A percentile compares a stretch with the other conserved stretches of the same genome.
Evolutionary conservation across 2,329 filamentous ascomycete species (phyloP).

Genomic region (Proliferodiscus dingleyae): DNA sequence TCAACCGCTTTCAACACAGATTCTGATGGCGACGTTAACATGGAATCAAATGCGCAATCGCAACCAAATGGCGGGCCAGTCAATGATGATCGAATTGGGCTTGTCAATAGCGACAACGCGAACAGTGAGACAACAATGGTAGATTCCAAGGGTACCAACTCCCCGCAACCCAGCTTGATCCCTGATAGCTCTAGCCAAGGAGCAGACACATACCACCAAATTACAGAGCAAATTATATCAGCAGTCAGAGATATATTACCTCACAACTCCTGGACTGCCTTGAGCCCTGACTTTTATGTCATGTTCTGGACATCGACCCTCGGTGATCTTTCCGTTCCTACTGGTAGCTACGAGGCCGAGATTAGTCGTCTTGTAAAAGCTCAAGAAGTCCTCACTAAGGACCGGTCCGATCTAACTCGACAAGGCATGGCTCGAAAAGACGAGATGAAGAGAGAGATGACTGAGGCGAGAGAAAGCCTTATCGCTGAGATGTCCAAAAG

Average conservation of each 20-base stretch:
- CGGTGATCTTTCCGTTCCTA: slow-evolving; percentile 73
- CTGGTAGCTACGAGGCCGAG: slow-evolving; percentile 73
- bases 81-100: slow-evolving; percentile 3
- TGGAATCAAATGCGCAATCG: slow-evolving; percentile 18
- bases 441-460: slow-evolving; percentile 63
- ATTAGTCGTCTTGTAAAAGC: slow-evolving; percentile 63
- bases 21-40: slow-evolving; percentile 51
- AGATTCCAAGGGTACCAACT: slow-evolving; percentile 28
- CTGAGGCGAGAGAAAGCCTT: slow-evolving; percentile 64
- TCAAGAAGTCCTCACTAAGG: slow-evolving; percentile 60
- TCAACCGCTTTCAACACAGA: slow-evolving; percentile 33
- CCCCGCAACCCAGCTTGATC: slow-evolving; percentile 16
- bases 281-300: slow-evolving; percentile 78
- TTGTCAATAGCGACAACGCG: no score
- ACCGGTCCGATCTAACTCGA: slow-evolving; percentile 68
- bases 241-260: slow-evolving; percentile 59
- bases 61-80: slow-evolving; percentile 14
- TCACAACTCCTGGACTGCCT: slow-evolving; percentile 58
- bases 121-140: slow-evolving; percentile 41
- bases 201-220: slow-evolving; percentile 52
- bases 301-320: slow-evolving; percentile 90
- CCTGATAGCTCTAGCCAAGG: slow-evolving; percentile 40
- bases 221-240: slow-evolving; percentile 69
- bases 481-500: slow-evolving; percentile 70
- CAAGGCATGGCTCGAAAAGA: slow-evolving; percentile 62